Base-by-base conservation (phyloP, 495 filamentous ascomycete species). In the Cetradonia linearis region DNA sequence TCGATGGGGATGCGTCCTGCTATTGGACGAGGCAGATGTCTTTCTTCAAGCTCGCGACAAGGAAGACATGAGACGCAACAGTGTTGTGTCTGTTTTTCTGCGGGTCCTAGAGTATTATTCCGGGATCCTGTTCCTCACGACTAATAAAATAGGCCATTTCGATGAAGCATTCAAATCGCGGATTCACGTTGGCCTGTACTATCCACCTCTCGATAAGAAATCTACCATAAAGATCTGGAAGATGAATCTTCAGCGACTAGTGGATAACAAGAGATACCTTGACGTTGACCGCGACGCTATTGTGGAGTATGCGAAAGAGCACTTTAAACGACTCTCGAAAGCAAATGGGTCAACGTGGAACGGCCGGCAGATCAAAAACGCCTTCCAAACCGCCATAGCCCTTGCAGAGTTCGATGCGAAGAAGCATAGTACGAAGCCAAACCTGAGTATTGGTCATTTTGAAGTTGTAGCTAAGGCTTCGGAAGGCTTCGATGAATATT, bases 51-150 rank as follows among this genome's bases (percentile, higher is more conserved):
- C 59, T 6, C 55, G 62, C 37, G 65, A 62, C 16, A 59, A 58
- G 20, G 61, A 58, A 42, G 52, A 66, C 44, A 63, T 66, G 57
- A 50, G 52, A 48, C 61, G 61, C 23, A 66, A 61, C 40, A 50
- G 46, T n/a, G 38, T 59, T 9, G 58, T 58, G 27, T 55, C 56
- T 54, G 73, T 82, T 5, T 84, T 85, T 62, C 69, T 85, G 0
- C 72, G 83, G 2, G 70, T 72, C 0, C 70, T 85, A 0, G 83
- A 84, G 56, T 84, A 81, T 64, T 86, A 84, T 59, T 60, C 59
- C 9, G 76, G 77, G 8, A 76, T 80, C 37, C 66, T 81, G 37
- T 77, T 82, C 67, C 63, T 81, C 48, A 81, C 77, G 2, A 78
- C 77, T 14, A 81, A 80, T 58, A 71, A 75, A 20, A 61, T 76